Evolutionary conservation across 345 rosid genomes (phyloP).

Genomic region (Chamaenerion angustifolium): DNA sequence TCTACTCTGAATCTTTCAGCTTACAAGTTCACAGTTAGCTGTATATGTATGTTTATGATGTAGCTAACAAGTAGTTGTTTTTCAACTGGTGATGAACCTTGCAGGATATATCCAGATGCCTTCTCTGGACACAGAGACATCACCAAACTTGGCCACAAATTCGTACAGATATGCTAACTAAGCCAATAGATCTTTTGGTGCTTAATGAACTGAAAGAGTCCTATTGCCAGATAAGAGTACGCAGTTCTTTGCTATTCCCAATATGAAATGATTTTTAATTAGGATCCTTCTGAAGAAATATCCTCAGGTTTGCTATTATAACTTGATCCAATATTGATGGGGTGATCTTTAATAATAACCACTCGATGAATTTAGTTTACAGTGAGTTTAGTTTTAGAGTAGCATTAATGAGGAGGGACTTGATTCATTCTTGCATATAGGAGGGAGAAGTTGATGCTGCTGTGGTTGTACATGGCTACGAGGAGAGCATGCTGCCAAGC

Average conservation of each 20-base stretch:
- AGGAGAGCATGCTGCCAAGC: conserved; percentile 53
- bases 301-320: too few species aligned
- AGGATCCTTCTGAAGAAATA: too few species aligned
- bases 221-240: conserved; percentile 59
- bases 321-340: too few species aligned
- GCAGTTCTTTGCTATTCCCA: background rate
- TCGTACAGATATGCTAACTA: conserved; percentile 57
- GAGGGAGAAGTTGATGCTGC: conserved; percentile 62
- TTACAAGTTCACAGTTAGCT: too few species aligned
- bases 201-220: conserved; percentile 72
- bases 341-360: too few species aligned
- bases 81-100: background rate
- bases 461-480: conserved; percentile 63
- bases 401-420: too few species aligned
- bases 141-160: conserved; percentile 92
- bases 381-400: too few species aligned
- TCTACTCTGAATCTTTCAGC: too few species aligned
- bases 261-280: too few species aligned
- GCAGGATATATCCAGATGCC: conserved; percentile 94
- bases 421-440: conserved; percentile 18
- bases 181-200: conserved; percentile 76
- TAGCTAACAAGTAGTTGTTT: background rate
- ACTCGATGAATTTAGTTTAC: too few species aligned
- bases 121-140: conserved; percentile 91
- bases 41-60: background rate